Evolutionary conservation across 2,329 filamentous ascomycete species (phyloP).

Genomic region (Fusarium succisae): DNA sequence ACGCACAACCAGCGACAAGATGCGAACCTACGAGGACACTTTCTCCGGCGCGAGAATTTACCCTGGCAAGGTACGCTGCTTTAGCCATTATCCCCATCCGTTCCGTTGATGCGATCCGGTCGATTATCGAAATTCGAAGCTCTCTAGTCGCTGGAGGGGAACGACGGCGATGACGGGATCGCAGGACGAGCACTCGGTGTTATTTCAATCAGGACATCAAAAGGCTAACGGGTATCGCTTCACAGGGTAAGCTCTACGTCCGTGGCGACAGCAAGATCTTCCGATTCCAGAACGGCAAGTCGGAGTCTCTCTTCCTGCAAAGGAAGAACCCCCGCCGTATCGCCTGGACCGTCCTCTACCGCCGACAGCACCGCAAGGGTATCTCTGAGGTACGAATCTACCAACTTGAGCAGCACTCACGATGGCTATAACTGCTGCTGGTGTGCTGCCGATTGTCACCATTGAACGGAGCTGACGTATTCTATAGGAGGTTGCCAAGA

Average conservation of each 20-base stretch:
- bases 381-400: conserved; percentile 91
- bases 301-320: conserved; percentile 99
- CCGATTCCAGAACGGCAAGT: conserved; percentile 99
- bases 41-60: conserved; percentile 75
- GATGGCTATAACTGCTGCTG: neutral
- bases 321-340: conserved; percentile 99
- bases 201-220: conserved; percentile 20
- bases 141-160: conserved; percentile 12
- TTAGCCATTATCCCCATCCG: conserved; percentile 5
- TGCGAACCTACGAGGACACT: conserved; percentile 74
- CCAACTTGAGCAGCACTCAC: neutral
- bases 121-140: conserved; percentile 33
- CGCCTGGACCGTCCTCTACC: conserved; percentile 97
- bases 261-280: conserved; percentile 99
- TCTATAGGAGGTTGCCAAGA: conserved; percentile 97
- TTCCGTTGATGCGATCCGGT: conserved; percentile 36
- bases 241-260: conserved; percentile 98
- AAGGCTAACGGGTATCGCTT: conserved; percentile 44
- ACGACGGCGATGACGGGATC: conserved; percentile 19
- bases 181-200: conserved; percentile 23
- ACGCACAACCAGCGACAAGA: conserved; percentile 58
- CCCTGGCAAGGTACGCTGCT: conserved; percentile 70
- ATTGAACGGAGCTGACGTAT: conserved; percentile 51
- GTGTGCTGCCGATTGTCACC: neutral
- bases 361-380: conserved; percentile 99